Conservation (phyloP, 192 early-diverging fungal genomes). For the Helicostylum pulchrum region DNA sequence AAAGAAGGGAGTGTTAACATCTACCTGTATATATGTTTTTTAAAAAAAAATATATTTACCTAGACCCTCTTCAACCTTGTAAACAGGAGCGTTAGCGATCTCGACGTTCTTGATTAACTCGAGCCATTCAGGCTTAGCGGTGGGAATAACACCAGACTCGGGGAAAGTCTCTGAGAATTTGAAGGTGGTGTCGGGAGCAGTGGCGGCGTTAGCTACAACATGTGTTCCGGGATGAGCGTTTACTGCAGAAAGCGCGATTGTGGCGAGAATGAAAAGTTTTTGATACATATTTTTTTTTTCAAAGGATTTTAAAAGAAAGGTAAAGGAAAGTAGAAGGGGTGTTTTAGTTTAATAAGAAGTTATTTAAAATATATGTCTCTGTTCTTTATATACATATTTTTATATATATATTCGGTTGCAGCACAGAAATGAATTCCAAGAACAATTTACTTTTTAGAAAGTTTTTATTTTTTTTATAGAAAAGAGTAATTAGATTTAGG, state of each 20-base stretch:
- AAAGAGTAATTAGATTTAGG: no score
- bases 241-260: constrained; percentile 8
- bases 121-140: constrained; percentile 38
- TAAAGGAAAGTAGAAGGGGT: no score
- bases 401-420: no score
- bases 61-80: constrained; percentile 1
- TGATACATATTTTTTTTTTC: no score
- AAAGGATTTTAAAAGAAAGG: no score
- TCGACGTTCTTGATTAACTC: constrained; percentile 24
- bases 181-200: constrained; percentile 10
- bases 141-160: constrained; percentile 22
- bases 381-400: no score
- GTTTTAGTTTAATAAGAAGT: no score
- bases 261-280: constrained; percentile 19
- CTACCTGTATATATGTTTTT: not conserved
- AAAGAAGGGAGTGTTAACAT: not conserved
- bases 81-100: constrained; percentile 32
- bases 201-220: not conserved
- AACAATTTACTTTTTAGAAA: no score
- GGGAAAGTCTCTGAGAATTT: constrained; percentile 27
- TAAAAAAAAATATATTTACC: constrained; percentile 3
- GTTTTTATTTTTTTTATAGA: no score
- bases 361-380: no score
- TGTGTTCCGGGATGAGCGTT: constrained; percentile 6
- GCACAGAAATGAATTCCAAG: no score